Percentiles rank a stretch among this genome's conserved stretches.
Evolutionary conservation across 1,139 yeast genomes (phyloP).

Genomic region (Nakaseomyces uthaithaninus): DNA sequence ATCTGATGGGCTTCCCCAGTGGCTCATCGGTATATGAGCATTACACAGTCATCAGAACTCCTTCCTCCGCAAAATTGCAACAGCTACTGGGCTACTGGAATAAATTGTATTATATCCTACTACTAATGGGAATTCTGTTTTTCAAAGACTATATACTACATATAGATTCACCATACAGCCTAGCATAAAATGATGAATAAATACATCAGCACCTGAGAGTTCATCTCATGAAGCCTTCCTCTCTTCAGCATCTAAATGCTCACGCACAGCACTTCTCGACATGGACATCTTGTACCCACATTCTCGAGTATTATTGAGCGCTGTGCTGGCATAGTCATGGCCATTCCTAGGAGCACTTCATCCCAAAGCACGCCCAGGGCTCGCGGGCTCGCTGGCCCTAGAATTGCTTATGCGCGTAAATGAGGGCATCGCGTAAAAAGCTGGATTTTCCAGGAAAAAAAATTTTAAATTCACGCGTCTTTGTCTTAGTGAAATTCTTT

Average conservation of each 20-base stretch:
- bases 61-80: conserved; percentile 7
- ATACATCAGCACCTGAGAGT: no score
- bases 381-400: no score
- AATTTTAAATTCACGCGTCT: neutral
- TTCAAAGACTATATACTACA: conserved; percentile 14
- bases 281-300: no score
- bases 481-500: neutral
- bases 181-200: no score
- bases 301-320: no score
- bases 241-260: no score
- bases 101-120: conserved; percentile 17
- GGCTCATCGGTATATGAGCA: conserved; percentile 18
- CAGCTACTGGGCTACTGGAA: conserved; percentile 20
- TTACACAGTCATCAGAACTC: conserved; percentile 14
- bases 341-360: no score
- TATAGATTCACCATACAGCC: neutral
- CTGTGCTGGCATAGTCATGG: no score
- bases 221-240: no score
- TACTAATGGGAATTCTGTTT: conserved; percentile 17
- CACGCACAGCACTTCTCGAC: no score
- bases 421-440: conserved; percentile 1
- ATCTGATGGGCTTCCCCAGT: conserved; percentile 68
- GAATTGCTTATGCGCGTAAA: neutral
- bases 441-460: neutral
- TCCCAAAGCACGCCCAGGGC: no score